phyloP scores from a whole-genome alignment of 2,329 filamentous ascomycete species.

The Rutstroemia sp. region DNA sequence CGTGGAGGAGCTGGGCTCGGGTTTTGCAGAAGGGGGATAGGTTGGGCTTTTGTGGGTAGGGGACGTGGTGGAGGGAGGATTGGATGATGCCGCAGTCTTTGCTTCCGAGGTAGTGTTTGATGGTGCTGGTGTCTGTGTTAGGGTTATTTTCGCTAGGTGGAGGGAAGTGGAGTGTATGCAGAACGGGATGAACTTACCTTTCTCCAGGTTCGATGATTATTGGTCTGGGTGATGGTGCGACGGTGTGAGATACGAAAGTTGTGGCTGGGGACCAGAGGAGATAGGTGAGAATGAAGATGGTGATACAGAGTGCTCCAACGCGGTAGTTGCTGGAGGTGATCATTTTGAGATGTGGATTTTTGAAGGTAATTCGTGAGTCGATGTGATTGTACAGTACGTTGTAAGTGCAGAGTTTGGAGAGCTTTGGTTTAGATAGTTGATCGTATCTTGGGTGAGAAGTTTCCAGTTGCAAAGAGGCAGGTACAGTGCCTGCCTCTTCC shows the following conservation, averaged over 20 bases:
- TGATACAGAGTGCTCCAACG: background rate
- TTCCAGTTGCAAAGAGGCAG: background rate
- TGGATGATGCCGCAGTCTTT: conserved; percentile 19
- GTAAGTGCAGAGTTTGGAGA: background rate
- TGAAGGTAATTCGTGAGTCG: background rate
- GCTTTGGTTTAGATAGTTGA: background rate
- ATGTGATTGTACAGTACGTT: background rate
- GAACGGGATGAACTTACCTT: conserved; percentile 9
- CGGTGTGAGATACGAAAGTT: background rate
- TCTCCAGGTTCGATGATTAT: conserved; percentile 11
- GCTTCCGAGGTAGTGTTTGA: conserved; percentile 20
- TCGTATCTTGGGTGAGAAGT: background rate
- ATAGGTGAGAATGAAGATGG: conserved; percentile 1
- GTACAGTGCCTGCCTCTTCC: background rate
- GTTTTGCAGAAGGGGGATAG: conserved; percentile 20
- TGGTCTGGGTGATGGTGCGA: background rate
- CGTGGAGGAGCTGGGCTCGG: conserved; percentile 31
- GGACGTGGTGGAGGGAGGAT: conserved; percentile 18
- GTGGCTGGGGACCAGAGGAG: conserved; percentile 1
- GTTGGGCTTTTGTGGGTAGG: conserved; percentile 9
- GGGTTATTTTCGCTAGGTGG: too few relatives aligned
- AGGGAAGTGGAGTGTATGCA: background rate
- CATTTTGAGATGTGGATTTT: background rate
- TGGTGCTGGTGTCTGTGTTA: conserved; percentile 9
- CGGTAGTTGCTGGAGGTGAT: conserved; percentile 3